These are phyloP conservation scores for Seiridium cupressi DNA, from an alignment of 2,329 filamentous ascomycete species.

Conservation along the genomic window DNA sequence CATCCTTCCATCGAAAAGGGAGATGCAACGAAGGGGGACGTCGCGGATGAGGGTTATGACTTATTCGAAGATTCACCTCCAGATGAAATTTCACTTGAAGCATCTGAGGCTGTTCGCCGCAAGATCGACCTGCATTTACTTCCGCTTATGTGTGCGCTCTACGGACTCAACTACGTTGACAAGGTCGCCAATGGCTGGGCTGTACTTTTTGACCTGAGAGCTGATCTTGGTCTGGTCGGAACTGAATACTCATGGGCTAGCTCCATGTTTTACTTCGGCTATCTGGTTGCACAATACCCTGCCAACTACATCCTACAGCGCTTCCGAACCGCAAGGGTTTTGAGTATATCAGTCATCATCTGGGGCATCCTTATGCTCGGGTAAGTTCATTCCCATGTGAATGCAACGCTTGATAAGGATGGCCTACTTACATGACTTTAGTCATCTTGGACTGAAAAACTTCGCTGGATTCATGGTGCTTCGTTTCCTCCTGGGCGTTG, in stretches of 20 bases:
- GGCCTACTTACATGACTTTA: constrained; percentile 5
- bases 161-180: constrained; percentile 56
- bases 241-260: constrained; percentile 49
- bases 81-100: constrained; percentile 14
- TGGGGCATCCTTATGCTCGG: neutral
- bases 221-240: constrained; percentile 17
- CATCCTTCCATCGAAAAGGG: neutral
- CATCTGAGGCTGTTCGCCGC: constrained; percentile 15
- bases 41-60: constrained; percentile 21
- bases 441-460: constrained; percentile 25
- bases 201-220: constrained; percentile 19
- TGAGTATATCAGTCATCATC: constrained; percentile 20
- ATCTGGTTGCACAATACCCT: constrained; percentile 24
- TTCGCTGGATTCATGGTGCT: constrained; percentile 14
- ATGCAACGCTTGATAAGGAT: neutral
- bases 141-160: constrained; percentile 55
- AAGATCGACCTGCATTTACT: constrained; percentile 46
- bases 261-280: constrained; percentile 27
- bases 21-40: constrained; percentile 11
- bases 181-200: constrained; percentile 27
- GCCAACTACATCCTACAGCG: constrained; percentile 24
- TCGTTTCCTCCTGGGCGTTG: constrained; percentile 13
- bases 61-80: constrained; percentile 16
- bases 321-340: constrained; percentile 23
- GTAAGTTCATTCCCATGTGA: neutral